These are phyloP conservation scores for Vickermania ingenoplastis DNA, from an alignment of 208 protist genomes.

Conservation along the genomic window DNA sequence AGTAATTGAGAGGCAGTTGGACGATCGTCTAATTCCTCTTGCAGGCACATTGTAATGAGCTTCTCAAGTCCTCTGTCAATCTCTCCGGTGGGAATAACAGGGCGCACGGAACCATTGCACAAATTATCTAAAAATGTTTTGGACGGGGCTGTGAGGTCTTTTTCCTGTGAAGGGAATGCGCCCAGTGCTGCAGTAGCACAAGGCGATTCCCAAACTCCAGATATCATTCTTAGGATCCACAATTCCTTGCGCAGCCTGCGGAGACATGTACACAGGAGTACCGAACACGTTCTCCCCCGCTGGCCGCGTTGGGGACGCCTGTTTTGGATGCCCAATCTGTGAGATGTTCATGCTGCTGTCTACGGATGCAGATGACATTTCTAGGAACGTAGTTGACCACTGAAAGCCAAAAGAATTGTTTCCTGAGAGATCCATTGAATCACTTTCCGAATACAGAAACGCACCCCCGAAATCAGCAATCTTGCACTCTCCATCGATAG, in stretches of 20 bases:
- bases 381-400: not conserved
- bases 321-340: too few species aligned
- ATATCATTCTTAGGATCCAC: constrained; percentile 59
- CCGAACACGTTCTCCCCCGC: constrained; percentile 21
- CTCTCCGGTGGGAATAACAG: not conserved
- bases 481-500: constrained; percentile 55
- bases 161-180: constrained; percentile 38
- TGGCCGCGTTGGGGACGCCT: not conserved
- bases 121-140: not conserved
- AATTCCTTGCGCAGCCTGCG: constrained; percentile 52
- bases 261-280: constrained; percentile 74
- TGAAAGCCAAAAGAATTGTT: not conserved
- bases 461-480: constrained; percentile 70
- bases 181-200: constrained; percentile 60
- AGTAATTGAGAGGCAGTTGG: not conserved
- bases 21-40: not conserved
- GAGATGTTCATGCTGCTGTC: not conserved
- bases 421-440: not conserved
- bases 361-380: not conserved
- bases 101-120: not conserved
- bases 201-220: constrained; percentile 67
- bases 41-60: constrained; percentile 19
- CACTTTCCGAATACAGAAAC: constrained; percentile 9
- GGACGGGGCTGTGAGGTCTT: constrained; percentile 18
- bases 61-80: not conserved